A percentile compares a stretch with the other conserved stretches of the same genome.
phyloP scores from a whole-genome alignment of 2,329 filamentous ascomycete species.

The Ophiostoma sp. region DNA sequence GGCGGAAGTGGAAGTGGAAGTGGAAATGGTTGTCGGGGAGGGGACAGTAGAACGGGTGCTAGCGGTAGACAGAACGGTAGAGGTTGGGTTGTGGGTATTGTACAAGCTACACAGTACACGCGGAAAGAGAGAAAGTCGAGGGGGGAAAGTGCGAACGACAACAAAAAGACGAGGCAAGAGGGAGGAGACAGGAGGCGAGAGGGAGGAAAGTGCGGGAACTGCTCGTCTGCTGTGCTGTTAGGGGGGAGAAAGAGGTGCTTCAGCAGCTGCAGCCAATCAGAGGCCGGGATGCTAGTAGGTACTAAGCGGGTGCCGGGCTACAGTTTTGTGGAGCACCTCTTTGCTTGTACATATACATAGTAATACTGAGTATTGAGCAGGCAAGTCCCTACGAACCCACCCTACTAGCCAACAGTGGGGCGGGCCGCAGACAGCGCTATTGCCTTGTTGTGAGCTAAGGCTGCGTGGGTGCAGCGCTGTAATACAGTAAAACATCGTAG shows the following conservation, averaged over 20 bases:
- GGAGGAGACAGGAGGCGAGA: not conserved
- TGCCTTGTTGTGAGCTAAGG: constrained; percentile 3
- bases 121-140: constrained; percentile 12
- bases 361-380: not conserved
- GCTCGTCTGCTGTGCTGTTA: not conserved
- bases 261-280: not conserved
- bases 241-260: not conserved
- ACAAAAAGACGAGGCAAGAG: constrained; percentile 9
- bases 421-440: constrained; percentile 12
- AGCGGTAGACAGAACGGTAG: not conserved
- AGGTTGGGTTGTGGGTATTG: constrained; percentile 4
- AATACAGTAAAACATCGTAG: no score
- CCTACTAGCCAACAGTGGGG: not conserved
- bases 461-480: not conserved
- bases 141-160: constrained; percentile 13
- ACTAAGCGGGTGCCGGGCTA: constrained; percentile 6
- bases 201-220: constrained; percentile 9
- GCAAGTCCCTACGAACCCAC: no score
- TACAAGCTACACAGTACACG: not conserved
- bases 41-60: not conserved
- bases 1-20: not conserved
- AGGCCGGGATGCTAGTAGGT: not conserved
- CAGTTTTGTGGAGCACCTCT: not conserved
- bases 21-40: constrained; percentile 3
- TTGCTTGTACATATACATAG: not conserved